A percentile compares a stretch with the other conserved stretches of the same genome.
Conservation (phyloP, 495 filamentous ascomycete genomes). For the Achaetomiella virescens region DNA sequence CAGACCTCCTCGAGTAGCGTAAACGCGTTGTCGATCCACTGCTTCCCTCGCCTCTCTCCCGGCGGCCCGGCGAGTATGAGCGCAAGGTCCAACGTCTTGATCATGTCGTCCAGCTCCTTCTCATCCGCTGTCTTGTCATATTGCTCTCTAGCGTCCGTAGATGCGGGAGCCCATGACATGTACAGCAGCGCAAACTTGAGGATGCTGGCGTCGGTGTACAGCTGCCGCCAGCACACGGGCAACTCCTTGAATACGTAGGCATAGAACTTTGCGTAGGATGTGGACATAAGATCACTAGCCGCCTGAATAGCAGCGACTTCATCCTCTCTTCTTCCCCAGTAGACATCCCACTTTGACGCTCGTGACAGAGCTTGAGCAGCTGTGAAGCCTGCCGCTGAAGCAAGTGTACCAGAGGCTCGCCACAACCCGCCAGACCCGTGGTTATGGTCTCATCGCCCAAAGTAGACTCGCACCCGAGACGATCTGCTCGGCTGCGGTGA, state of each 20-base stretch:
- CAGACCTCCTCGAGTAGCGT: conserved; percentile 36
- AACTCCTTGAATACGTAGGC: conserved; percentile 72
- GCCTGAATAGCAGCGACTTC: conserved; percentile 17
- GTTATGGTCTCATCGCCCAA: not conserved
- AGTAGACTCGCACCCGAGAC: conserved; percentile 24
- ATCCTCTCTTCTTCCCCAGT: not conserved
- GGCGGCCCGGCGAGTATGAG: conserved; percentile 76
- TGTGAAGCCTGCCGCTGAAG: conserved; percentile 32
- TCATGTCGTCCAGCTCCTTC: conserved; percentile 34
- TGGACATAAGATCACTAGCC: conserved; percentile 38
- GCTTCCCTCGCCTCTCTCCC: conserved; percentile 42
- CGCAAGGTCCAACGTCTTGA: conserved; percentile 67
- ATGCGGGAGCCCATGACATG: not conserved
- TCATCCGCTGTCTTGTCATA: not conserved
- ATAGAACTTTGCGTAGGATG: conserved; percentile 57
- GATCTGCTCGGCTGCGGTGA: conserved; percentile 21
- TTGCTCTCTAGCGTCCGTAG: no score
- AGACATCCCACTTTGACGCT: no score
- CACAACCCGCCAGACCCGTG: conserved; percentile 28
- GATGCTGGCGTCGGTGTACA: conserved; percentile 74
- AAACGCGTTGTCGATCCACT: conserved; percentile 53
- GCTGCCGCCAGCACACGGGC: conserved; percentile 63
- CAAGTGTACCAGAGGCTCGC: conserved; percentile 31
- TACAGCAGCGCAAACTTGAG: conserved; percentile 49
- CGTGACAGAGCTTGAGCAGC: conserved; percentile 17